Percentiles rank a stretch among this genome's conserved stretches.
These are phyloP conservation scores for Exophiala xenobiotica DNA, from an alignment of 2,329 filamentous ascomycete species.

Conservation along the genomic window DNA sequence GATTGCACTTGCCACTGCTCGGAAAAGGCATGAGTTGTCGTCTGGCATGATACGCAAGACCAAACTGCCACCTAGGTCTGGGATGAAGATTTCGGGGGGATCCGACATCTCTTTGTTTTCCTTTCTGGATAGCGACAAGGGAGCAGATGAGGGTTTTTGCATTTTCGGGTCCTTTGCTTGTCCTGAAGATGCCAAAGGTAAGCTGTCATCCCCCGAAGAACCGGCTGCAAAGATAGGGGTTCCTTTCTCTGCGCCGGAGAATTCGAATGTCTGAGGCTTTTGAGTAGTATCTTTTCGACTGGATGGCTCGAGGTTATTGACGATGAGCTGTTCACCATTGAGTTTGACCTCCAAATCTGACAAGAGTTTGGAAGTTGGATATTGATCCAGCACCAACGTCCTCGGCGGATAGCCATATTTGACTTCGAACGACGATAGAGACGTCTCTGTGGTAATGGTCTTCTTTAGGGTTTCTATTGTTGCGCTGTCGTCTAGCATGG, in stretches of 20 bases:
- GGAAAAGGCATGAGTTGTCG: constrained; percentile 93
- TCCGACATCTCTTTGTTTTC: constrained; percentile 50
- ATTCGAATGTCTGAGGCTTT: constrained; percentile 11
- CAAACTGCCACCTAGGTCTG: constrained; percentile 55
- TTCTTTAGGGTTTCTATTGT: constrained; percentile 43
- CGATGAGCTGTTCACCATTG: constrained; percentile 68
- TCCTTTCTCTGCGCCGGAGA: neutral
- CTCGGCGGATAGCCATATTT: constrained; percentile 84
- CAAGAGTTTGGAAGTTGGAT: constrained; percentile 51
- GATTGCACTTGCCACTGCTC: constrained; percentile 80
- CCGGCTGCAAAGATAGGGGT: constrained; percentile 14
- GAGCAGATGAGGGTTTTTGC: constrained; percentile 23
- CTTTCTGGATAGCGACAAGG: constrained; percentile 44
- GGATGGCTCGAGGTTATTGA: constrained; percentile 50
- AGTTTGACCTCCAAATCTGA: constrained; percentile 60
- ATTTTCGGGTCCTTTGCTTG: constrained; percentile 5
- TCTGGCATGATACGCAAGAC: constrained; percentile 94
- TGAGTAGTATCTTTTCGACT: constrained; percentile 3
- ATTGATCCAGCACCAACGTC: constrained; percentile 60
- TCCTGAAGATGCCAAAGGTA: neutral
- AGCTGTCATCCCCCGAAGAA: constrained; percentile 1
- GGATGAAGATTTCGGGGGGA: constrained; percentile 61
- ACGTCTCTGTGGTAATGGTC: constrained; percentile 58
- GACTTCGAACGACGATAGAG: constrained; percentile 66
- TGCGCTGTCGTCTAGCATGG: constrained; percentile 68